A percentile compares a stretch with the other conserved stretches of the same genome.
These are phyloP conservation scores for Colletotrichum sp. DNA, from an alignment of 2,329 filamentous ascomycete genomes.

Conservation along the genomic window DNA sequence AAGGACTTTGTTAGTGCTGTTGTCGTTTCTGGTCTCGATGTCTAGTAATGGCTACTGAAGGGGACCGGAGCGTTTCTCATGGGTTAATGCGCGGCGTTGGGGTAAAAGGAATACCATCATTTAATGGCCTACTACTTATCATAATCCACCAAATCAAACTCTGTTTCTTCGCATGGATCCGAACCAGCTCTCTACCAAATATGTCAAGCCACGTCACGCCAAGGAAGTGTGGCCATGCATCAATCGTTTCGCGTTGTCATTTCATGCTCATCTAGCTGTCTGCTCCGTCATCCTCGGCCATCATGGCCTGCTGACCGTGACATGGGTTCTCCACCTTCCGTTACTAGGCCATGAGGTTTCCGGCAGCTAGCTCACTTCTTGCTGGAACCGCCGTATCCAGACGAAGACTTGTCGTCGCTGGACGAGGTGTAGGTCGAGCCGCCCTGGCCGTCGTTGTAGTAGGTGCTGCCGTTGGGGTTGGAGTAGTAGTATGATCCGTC, in stretches of 20 bases:
- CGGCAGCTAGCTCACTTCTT: slow-evolving; percentile 1
- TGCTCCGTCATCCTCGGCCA: no score
- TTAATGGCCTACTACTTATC: not conserved
- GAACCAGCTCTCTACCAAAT: not conserved
- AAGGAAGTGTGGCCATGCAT: not conserved
- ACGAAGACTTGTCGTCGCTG: slow-evolving; percentile 39
- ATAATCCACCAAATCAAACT: not conserved
- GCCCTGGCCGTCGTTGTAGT: slow-evolving; percentile 68
- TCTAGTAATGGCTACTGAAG: not conserved
- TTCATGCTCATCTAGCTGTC: not conserved
- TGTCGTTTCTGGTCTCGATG: not conserved
- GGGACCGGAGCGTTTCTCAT: not conserved
- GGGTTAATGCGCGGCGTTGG: not conserved
- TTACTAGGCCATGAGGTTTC: not conserved
- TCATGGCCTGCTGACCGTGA: not conserved
- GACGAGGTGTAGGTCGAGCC: slow-evolving; percentile 65
- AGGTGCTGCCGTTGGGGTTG: slow-evolving; percentile 72
- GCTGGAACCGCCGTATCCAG: slow-evolving; percentile 22
- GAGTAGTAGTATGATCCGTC: slow-evolving; percentile 77
- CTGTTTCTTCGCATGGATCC: not conserved
- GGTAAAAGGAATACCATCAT: not conserved
- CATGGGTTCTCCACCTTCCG: not conserved
- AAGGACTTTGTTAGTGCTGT: slow-evolving; percentile 16
- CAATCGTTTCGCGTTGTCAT: not conserved
- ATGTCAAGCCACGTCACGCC: not conserved